phyloP scores from a whole-genome alignment of 495 filamentous ascomycete genomes.

The Penicillium crystallinum region DNA sequence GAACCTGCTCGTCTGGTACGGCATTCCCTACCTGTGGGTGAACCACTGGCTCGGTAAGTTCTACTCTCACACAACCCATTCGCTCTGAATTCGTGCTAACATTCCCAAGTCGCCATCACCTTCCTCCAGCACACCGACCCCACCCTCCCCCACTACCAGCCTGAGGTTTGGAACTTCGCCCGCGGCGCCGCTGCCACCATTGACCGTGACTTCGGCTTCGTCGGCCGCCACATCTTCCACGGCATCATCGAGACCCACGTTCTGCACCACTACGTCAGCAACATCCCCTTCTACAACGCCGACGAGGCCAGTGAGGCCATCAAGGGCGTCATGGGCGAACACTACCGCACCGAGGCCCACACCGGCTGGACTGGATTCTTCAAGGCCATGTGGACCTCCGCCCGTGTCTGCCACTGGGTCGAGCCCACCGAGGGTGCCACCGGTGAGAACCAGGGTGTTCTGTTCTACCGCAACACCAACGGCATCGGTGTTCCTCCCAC shows the following conservation, averaged over 20 bases:
- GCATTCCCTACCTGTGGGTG: slow-evolving; percentile 92
- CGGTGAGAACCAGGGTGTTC: slow-evolving; percentile 47
- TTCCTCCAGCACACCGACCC: slow-evolving; percentile 60
- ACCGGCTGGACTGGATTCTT: slow-evolving; percentile 51
- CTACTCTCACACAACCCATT: not conserved
- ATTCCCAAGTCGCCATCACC: slow-evolving; percentile 50
- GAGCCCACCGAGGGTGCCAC: slow-evolving; percentile 61
- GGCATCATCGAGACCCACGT: slow-evolving; percentile 61
- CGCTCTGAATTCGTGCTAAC: slow-evolving; percentile 3
- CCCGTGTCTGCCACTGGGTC: slow-evolving; percentile 52
- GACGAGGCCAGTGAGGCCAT: slow-evolving; percentile 58
- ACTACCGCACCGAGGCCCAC: slow-evolving; percentile 52
- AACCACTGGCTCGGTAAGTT: slow-evolving; percentile 80
- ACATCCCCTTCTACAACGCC: slow-evolving; percentile 58
- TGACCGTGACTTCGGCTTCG: slow-evolving; percentile 57
- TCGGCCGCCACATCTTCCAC: slow-evolving; percentile 54
- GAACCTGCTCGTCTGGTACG: slow-evolving; percentile 91
- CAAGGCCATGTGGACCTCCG: slow-evolving; percentile 49
- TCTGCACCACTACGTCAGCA: slow-evolving; percentile 57
- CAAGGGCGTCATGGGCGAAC: slow-evolving; percentile 50
- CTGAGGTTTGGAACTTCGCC: slow-evolving; percentile 52
- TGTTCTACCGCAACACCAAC: slow-evolving; percentile 65
- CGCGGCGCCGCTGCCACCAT: slow-evolving; percentile 56
- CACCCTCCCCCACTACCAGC: slow-evolving; percentile 52
- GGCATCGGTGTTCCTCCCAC: slow-evolving; percentile 60